Evolutionary conservation across 805 yeast species (phyloP), one percentile per base, ranked within the genome.

Genomic region (Teunomyces funiuensis): DNA sequence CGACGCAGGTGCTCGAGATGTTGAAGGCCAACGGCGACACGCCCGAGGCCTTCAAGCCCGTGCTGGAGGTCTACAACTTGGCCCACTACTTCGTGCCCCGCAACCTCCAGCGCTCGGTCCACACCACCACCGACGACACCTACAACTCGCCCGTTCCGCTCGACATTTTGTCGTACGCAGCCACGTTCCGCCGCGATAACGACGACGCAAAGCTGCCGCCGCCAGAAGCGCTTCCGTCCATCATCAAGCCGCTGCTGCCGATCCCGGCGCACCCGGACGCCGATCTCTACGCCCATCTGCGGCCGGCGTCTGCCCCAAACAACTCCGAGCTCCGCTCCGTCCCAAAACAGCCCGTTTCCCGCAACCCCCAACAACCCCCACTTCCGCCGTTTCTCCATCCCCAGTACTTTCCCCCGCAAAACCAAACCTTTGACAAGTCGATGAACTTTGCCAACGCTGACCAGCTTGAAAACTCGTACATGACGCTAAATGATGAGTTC

Each of bases 401-500:
- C n/a, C n/a, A n/a, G n/a, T n/a, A n/a, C n/a, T n/a, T n/a, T n/a
- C n/a, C n/a, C n/a, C n/a, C n/a, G n/a, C n/a, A n/a, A n/a, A n/a
- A n/a, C n/a, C n/a, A n/a, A 23, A 22, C 19, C 9, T 33, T 33
- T 20, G 27, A 22, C 16, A 14, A 23, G 34, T 17, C 34, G 20
- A n/a, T 15, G 13, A 26, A 23, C 14, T 39, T 44, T 45, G 57
- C 67, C 6, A 63, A 58, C 46, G 59, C 63, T 1, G 64, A 65
- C 40, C 64, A 72, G 37, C 51, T 70, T 15, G 79, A 76, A 34
- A 65, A 66, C 50, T 77, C 81, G 8, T 73, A 72, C 36, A 71
- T 74, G 65, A 75, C 80, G 7, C 58, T 82, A 26, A 80, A 79
- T 43, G 89, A 83, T 52, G 89, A 83, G 53, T 80, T 83, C 51